These are phyloP conservation scores for Alnus rubra DNA, from an alignment of 306 rosid genomes.

Conservation along the genomic window DNA sequence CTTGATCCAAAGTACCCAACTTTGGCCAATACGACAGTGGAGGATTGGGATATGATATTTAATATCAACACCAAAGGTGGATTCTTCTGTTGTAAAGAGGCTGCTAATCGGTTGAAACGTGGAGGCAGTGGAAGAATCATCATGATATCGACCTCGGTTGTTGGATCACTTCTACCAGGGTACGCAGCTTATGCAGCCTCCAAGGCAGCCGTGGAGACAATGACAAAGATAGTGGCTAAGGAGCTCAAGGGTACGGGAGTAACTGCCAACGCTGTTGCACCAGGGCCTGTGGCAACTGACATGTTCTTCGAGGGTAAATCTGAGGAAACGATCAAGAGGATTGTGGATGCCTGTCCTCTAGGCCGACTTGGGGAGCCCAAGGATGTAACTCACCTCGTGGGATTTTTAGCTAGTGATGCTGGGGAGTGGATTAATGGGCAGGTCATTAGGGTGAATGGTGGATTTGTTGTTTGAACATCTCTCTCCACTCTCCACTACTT, in stretches of 20 bases:
- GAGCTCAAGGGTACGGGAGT: conserved; percentile 51
- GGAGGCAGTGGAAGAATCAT: conserved; percentile 52
- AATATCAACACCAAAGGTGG: conserved; percentile 45
- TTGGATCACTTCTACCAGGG: conserved; percentile 35
- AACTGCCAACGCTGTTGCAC: conserved; percentile 50
- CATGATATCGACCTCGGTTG: conserved; percentile 30
- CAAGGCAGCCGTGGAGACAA: conserved; percentile 53
- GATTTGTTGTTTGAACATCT: conserved; percentile 22
- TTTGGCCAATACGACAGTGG: conserved; percentile 28
- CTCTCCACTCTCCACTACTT: not conserved
- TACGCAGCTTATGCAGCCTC: conserved; percentile 47
- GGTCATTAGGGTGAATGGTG: conserved; percentile 46
- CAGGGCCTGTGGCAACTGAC: conserved; percentile 53
- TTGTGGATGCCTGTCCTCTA: conserved; percentile 39
- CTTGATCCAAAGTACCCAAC: conserved; percentile 42
- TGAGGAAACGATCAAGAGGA: conserved; percentile 33
- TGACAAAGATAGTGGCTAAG: conserved; percentile 50
- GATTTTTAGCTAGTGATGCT: conserved; percentile 47
- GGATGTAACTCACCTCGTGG: conserved; percentile 47
- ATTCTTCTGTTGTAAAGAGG: conserved; percentile 41
- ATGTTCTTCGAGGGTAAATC: conserved; percentile 41
- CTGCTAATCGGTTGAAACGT: conserved; percentile 31
- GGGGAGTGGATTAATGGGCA: conserved; percentile 65
- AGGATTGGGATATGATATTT: conserved; percentile 48
- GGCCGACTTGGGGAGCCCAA: conserved; percentile 46